A percentile compares a stretch with the other conserved stretches of the same genome.
Conservation (phyloP, 371 early-diverging fungal species). For the Parasitella parasitica region DNA sequence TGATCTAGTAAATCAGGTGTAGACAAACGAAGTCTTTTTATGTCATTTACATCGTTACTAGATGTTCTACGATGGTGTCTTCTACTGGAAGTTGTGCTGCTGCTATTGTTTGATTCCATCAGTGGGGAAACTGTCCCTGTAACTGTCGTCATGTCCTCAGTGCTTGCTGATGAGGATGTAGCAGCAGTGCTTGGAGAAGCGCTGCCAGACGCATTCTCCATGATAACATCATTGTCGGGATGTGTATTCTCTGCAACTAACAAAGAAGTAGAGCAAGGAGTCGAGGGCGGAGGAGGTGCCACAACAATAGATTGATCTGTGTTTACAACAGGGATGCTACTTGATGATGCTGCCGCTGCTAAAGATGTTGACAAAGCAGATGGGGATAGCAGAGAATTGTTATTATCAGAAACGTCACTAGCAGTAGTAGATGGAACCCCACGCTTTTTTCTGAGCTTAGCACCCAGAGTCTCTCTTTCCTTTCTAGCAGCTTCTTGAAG, state of each 20-base stretch:
- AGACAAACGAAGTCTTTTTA: slow-evolving; percentile 40
- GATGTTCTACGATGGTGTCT: slow-evolving; percentile 52
- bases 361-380: neutral
- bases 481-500: slow-evolving; percentile 70
- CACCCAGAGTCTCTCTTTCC: slow-evolving; percentile 37
- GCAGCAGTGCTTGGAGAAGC: neutral
- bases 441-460: slow-evolving; percentile 37
- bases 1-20: slow-evolving; percentile 18
- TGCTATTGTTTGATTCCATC: slow-evolving; percentile 1
- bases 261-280: neutral
- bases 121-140: neutral
- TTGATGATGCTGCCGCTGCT: too few relatives aligned
- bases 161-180: neutral
- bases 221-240: neutral
- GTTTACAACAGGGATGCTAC: neutral
- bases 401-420: neutral
- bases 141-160: neutral
- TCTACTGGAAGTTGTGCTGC: slow-evolving; percentile 19
- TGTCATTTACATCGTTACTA: slow-evolving; percentile 49
- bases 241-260: neutral
- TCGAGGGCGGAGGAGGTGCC: neutral
- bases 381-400: neutral
- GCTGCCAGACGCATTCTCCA: neutral
- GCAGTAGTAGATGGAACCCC: neutral
- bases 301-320: neutral